Percentiles rank a stretch among this genome's conserved stretches.
Conservation (phyloP, 2,329 filamentous ascomycete genomes). For the Dactylellina leptospora region DNA sequence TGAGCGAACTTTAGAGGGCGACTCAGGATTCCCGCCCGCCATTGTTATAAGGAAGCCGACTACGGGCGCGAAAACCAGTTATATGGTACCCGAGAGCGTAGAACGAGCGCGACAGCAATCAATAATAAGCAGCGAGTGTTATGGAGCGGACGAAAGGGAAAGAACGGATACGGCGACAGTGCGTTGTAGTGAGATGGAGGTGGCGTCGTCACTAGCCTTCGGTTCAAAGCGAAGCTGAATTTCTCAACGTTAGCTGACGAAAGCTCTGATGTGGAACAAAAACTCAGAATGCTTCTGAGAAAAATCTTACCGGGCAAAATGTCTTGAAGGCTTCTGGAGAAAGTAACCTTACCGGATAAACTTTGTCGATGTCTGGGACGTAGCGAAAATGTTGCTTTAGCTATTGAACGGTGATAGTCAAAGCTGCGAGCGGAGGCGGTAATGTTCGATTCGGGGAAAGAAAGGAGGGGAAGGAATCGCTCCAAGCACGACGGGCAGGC, state of each 20-base stretch:
- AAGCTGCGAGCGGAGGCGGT: conserved; percentile 21
- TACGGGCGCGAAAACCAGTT: too few species aligned
- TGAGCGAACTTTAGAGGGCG: conserved; percentile 35
- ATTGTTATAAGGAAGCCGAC: conserved; percentile 13
- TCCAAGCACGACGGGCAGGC: conserved; percentile 22
- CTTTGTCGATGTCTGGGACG: conserved; percentile 12
- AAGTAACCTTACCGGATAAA: conserved; percentile 8
- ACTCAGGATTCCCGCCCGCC: conserved; percentile 47
- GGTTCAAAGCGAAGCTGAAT: conserved; percentile 22
- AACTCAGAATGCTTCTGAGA: conserved; percentile 26
- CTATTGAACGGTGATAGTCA: conserved; percentile 18
- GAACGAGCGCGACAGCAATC: not conserved
- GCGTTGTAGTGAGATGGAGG: conserved; percentile 28
- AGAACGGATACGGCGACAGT: conserved; percentile 1
- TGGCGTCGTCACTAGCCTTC: conserved; percentile 10
- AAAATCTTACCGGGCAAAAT: conserved; percentile 42
- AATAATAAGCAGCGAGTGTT: not conserved
- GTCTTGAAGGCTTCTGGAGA: not conserved
- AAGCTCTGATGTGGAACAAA: conserved; percentile 11
- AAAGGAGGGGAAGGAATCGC: conserved; percentile 36
- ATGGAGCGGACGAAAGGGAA: not conserved
- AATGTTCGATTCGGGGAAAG: conserved; percentile 38
- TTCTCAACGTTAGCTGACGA: conserved; percentile 46
- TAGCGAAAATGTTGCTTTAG: conserved; percentile 20
- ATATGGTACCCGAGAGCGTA: not conserved